Evolutionary conservation across 257 asterid genomes (phyloP).

Genomic region (Penstemon davidsonii): DNA sequence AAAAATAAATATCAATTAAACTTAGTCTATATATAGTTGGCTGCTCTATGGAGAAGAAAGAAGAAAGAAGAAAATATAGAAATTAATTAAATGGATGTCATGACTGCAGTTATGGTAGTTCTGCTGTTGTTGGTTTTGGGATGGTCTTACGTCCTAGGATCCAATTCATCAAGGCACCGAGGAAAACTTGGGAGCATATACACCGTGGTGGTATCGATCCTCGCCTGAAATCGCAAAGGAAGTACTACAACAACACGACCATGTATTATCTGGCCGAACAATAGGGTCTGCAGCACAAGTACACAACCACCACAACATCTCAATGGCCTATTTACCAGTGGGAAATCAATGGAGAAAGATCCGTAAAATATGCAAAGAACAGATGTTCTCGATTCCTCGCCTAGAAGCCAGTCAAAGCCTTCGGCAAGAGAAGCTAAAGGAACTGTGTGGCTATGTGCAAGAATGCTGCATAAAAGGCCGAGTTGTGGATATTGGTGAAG

Average conservation of each 20-base stretch:
- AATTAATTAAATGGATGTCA: no score
- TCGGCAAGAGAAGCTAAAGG: constrained; percentile 22
- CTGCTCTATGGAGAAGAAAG: no score
- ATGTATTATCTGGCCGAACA: not conserved
- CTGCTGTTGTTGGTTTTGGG: no score
- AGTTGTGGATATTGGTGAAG: constrained; percentile 17
- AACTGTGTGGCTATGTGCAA: not conserved
- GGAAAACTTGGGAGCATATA: not conserved
- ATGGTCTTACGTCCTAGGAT: no score
- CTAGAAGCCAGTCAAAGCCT: constrained; percentile 26
- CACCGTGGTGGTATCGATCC: not conserved
- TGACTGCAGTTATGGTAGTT: no score
- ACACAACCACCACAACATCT: not conserved
- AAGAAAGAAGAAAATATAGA: no score
- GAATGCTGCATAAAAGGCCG: not conserved
- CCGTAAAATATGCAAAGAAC: not conserved
- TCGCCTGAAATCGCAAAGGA: not conserved
- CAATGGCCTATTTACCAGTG: not conserved
- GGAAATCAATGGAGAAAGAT: not conserved
- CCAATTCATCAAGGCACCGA: no score
- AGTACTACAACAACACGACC: constrained; percentile 9
- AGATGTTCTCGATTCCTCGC: not conserved
- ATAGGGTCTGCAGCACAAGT: not conserved
- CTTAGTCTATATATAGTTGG: no score
- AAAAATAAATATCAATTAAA: no score